Percentiles rank a stretch among this genome's conserved stretches.
Conservation (phyloP, 108 stramenopile genomes). For the Fistulifera pelliculosa region DNA sequence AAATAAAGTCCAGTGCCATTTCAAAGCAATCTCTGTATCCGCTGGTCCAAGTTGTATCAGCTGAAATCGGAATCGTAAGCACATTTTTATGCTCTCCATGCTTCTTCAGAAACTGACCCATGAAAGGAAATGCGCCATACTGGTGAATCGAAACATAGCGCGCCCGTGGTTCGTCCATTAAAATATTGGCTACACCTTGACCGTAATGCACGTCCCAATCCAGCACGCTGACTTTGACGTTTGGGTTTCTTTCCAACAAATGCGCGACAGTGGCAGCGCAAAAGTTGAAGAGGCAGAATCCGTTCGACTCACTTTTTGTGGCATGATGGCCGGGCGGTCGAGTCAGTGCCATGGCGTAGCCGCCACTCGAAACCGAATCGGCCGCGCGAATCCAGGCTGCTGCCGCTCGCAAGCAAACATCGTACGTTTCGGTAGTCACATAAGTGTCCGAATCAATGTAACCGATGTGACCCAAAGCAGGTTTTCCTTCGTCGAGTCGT, state of each 20-base stretch:
- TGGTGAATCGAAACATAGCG: slow-evolving; percentile 48
- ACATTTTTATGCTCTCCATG: slow-evolving; percentile 22
- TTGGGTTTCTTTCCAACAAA: slow-evolving; percentile 11
- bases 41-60: slow-evolving; percentile 39
- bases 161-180: slow-evolving; percentile 12
- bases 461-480: slow-evolving; percentile 38
- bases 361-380: slow-evolving; percentile 7
- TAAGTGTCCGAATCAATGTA: slow-evolving; percentile 43
- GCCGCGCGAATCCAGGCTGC: slow-evolving; percentile 43
- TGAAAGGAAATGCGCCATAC: slow-evolving; percentile 38
- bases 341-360: slow-evolving; percentile 32
- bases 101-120: slow-evolving; percentile 15
- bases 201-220: slow-evolving; percentile 73
- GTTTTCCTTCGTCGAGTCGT: slow-evolving; percentile 32
- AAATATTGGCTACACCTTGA: slow-evolving; percentile 49
- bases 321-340: slow-evolving; percentile 74
- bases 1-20: slow-evolving; percentile 25
- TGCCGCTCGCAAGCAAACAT: slow-evolving; percentile 40
- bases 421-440: slow-evolving; percentile 30
- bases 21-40: slow-evolving; percentile 25
- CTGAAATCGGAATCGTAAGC: slow-evolving; percentile 29
- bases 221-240: slow-evolving; percentile 29
- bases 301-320: slow-evolving; percentile 24
- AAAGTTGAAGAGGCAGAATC: slow-evolving; percentile 63
- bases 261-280: slow-evolving; percentile 39